Conservation (phyloP, 164 flowering plant genomes). For the Vitis cinerea region DNA sequence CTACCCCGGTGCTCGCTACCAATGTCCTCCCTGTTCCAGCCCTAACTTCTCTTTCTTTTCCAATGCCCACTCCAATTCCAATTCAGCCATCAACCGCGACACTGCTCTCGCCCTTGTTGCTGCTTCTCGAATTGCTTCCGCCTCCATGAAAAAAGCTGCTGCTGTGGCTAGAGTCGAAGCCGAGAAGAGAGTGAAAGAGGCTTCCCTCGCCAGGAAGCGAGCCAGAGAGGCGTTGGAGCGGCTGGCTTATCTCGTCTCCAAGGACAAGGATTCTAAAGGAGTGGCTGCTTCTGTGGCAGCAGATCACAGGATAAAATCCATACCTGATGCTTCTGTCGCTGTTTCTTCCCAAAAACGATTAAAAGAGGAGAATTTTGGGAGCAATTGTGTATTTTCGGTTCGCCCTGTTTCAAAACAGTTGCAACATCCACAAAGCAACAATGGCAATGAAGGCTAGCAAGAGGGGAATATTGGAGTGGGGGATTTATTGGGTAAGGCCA, state of each 20-base stretch:
- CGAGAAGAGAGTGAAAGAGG: conserved; percentile 56
- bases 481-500: neutral
- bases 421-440: neutral
- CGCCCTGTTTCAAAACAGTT: conserved; percentile 8
- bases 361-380: conserved; percentile 10
- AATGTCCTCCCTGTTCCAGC: conserved; percentile 36
- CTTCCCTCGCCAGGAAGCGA: conserved; percentile 52
- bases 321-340: no score
- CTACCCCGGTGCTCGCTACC: conserved; percentile 22
- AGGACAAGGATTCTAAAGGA: conserved; percentile 15
- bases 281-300: conserved; percentile 11
- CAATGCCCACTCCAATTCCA: neutral
- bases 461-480: no score
- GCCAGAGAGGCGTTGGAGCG: conserved; percentile 58
- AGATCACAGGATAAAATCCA: no score
- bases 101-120: conserved; percentile 46
- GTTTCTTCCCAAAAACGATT: no score
- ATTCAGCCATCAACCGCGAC: conserved; percentile 28
- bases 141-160: conserved; percentile 50
- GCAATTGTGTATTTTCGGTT: conserved; percentile 6
- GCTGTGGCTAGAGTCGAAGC: conserved; percentile 42
- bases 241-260: conserved; percentile 18
- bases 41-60: conserved; percentile 42
- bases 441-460: neutral
- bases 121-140: conserved; percentile 50